phyloP scores from a whole-genome alignment of 2,329 filamentous ascomycete species.

The Aspergillus flavus region DNA sequence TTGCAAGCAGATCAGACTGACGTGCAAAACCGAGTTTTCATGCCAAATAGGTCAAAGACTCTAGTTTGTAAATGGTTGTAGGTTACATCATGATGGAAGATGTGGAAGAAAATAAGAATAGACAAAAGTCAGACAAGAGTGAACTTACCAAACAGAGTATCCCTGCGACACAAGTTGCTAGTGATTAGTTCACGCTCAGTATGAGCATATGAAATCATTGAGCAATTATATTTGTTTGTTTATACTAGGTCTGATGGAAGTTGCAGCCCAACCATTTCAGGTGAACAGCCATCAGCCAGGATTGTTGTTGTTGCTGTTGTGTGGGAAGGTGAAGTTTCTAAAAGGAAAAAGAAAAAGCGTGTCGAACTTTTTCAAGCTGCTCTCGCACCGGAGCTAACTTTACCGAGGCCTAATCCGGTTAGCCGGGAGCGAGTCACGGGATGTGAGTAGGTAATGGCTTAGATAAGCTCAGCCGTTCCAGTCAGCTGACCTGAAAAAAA shows the following conservation, averaged over 20 bases:
- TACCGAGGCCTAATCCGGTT: conserved; percentile 22
- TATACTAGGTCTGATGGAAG: neutral
- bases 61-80: conserved; percentile 81
- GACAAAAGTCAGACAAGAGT: neutral
- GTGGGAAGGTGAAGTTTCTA: conserved; percentile 22
- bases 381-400: conserved; percentile 29
- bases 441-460: neutral
- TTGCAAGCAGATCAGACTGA: conserved; percentile 74
- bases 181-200: neutral
- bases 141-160: conserved; percentile 32
- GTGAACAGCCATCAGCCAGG: neutral
- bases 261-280: conserved; percentile 11
- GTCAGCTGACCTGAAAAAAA: conserved; percentile 7
- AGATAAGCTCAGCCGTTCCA: neutral
- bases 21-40: conserved; percentile 80
- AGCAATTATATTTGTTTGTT: neutral
- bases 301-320: conserved; percentile 16
- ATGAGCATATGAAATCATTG: conserved; percentile 1
- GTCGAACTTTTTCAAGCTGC: conserved; percentile 37
- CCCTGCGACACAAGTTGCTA: neutral
- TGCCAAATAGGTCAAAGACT: conserved; percentile 87
- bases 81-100: conserved; percentile 72
- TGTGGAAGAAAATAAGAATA: conserved; percentile 10
- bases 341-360: conserved; percentile 20
- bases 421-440: neutral